Evolutionary conservation across 805 yeast species (phyloP), one percentile per base, ranked within the genome.

Genomic region (Jamesozyma hellenica): DNA sequence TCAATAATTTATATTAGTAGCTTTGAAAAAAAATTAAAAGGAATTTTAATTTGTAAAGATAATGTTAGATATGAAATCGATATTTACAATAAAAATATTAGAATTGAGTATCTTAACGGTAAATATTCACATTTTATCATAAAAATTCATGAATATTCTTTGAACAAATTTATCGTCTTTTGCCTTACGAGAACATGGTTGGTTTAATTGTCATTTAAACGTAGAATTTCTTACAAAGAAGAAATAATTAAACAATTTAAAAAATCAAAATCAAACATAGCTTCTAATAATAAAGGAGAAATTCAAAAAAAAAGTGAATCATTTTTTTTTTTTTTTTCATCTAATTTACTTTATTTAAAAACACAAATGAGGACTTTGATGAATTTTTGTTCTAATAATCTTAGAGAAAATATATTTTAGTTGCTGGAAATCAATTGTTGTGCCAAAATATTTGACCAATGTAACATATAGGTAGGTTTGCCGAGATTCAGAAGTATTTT

Each of bases 1-100:
- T 54, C 56, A 14, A 39, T 46, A 21, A 40, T 52, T 31, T 51
- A 51, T 25, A 45, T 49, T 19, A 30, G 37, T 2, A 9, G 34
- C 2, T 44, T 44, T 34, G 47, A 44, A 31, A 26, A 31, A 2
- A 36, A 34, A 8, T 23, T 44, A 17, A 19, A 17, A 11, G 28
- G 19, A n/a, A 28, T 41, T 8, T 16, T 38, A 17, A 16, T 33
- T 3, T n/a, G 28, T 13, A 28, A 27, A 13, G 23, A 32, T n/a
- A 28, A 25, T 27, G n/a, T 12, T 13, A 25, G 34, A 12, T 46
- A 36, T 23, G 39, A 36, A 30, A 28, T 48, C 2, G 34, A 41
- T 32, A 35, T 42, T 4, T 39, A 33, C n/a, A 36, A 36, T 29
- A 36, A 44, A 35, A 41, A 46, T 26, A 36, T 44, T 13, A 40